Evolutionary conservation across 148 eudicot genomes (phyloP).

Genomic region (Nepenthes gracilis): DNA sequence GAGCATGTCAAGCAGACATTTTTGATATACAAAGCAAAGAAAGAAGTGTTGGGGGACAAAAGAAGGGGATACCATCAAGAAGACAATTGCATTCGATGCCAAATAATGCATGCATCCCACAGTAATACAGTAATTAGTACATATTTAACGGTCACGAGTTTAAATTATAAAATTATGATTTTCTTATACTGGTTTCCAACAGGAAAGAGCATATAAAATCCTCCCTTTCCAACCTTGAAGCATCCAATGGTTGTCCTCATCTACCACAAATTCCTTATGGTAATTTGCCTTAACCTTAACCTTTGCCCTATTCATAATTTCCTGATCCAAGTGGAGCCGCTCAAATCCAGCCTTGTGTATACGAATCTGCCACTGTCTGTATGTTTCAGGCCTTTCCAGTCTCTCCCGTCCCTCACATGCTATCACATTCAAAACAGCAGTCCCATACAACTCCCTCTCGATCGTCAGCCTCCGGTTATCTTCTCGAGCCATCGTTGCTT

Average conservation of each 20-base stretch:
- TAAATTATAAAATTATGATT: no score
- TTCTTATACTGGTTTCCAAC: neutral
- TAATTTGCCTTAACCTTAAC: slow-evolving; percentile 4
- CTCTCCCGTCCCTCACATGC: slow-evolving; percentile 13
- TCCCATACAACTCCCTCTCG: slow-evolving; percentile 9
- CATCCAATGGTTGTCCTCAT: neutral
- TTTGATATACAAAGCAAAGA: no score
- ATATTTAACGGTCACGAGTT: no score
- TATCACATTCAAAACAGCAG: slow-evolving; percentile 5
- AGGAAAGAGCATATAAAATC: neutral
- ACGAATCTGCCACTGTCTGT: slow-evolving; percentile 11
- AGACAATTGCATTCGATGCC: no score
- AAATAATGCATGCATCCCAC: no score
- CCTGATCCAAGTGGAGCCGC: slow-evolving; percentile 3
- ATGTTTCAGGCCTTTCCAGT: slow-evolving; percentile 13
- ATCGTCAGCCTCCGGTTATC: slow-evolving; percentile 2
- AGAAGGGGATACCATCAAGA: no score
- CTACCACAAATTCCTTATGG: neutral
- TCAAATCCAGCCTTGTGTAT: slow-evolving; percentile 4
- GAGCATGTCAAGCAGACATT: no score
- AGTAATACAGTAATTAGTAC: no score
- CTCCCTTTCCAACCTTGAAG: neutral
- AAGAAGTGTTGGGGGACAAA: no score
- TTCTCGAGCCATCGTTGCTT: slow-evolving; percentile 10
- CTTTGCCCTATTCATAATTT: slow-evolving; percentile 1